Evolutionary conservation across 306 rosid genomes (phyloP).

Genomic region (Lathyrus sativus): DNA sequence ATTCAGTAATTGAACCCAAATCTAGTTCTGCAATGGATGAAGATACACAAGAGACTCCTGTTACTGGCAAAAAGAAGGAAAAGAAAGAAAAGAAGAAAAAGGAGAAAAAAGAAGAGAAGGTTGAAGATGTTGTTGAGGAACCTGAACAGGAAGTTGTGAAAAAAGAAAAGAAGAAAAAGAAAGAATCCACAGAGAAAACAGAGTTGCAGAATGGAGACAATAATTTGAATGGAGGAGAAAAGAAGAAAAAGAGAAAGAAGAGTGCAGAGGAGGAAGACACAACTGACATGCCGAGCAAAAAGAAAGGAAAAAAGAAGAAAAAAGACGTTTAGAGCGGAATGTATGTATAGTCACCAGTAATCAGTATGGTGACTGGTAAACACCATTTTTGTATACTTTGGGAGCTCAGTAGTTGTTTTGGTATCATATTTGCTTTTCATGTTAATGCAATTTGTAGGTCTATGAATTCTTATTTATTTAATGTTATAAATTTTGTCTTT

Average conservation of each 20-base stretch:
- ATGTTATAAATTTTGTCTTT: constrained; percentile 18
- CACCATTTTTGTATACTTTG: constrained; percentile 41
- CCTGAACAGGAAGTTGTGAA: constrained; percentile 38
- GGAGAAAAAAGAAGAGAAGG: constrained; percentile 31
- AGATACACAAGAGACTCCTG: constrained; percentile 46
- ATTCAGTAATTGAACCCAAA: constrained; percentile 56
- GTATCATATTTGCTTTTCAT: constrained; percentile 23
- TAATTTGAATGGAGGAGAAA: constrained; percentile 41
- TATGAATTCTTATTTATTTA: constrained; percentile 17
- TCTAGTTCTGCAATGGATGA: constrained; percentile 42
- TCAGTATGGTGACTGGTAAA: constrained; percentile 32
- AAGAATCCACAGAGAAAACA: constrained; percentile 28
- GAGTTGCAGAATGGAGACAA: constrained; percentile 47
- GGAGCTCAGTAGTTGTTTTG: constrained; percentile 32
- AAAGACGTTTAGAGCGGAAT: constrained; percentile 8
- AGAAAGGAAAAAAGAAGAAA: constrained; percentile 51
- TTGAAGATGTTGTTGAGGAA: constrained; percentile 37
- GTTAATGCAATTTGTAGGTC: constrained; percentile 33
- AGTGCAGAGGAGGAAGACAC: constrained; percentile 36
- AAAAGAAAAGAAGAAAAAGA: constrained; percentile 50
- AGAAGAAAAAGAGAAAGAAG: constrained; percentile 53
- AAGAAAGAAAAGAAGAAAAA: constrained; percentile 49
- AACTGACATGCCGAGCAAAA: constrained; percentile 40
- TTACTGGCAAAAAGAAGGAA: constrained; percentile 51
- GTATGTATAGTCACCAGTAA: constrained; percentile 19